These are phyloP conservation scores for Penicillium brevicompactum DNA, from an alignment of 2,329 filamentous ascomycete genomes.

Conservation along the genomic window DNA sequence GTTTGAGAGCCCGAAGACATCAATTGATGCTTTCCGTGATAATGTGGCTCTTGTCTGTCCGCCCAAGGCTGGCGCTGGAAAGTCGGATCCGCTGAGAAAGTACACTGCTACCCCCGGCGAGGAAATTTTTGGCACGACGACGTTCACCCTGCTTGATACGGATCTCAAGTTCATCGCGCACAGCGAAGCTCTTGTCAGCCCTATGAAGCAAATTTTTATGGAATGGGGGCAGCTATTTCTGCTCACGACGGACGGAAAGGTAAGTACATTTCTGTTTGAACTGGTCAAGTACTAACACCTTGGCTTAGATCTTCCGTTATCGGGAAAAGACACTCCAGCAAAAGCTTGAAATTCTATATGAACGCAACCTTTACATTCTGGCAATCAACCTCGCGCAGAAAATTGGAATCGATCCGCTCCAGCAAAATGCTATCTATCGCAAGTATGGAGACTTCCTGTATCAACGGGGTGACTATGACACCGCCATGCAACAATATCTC, in stretches of 20 bases:
- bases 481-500: slow-evolving; percentile 98
- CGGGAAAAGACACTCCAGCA: slow-evolving; percentile 89
- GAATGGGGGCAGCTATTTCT: slow-evolving; percentile 92
- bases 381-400: slow-evolving; percentile 94
- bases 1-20: slow-evolving; percentile 87
- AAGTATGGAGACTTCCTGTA: slow-evolving; percentile 94
- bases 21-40: slow-evolving; percentile 76
- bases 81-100: slow-evolving; percentile 66
- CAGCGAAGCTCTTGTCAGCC: slow-evolving; percentile 79
- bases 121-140: slow-evolving; percentile 81
- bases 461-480: slow-evolving; percentile 93
- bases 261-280: too few relatives aligned
- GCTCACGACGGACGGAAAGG: slow-evolving; percentile 90
- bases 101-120: slow-evolving; percentile 75
- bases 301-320: slow-evolving; percentile 73
- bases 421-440: slow-evolving; percentile 89
- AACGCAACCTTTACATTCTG: slow-evolving; percentile 86
- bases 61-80: slow-evolving; percentile 59
- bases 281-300: slow-evolving; percentile 30
- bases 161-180: slow-evolving; percentile 88
- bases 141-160: slow-evolving; percentile 88
- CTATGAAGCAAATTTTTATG: slow-evolving; percentile 76
- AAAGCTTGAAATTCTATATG: slow-evolving; percentile 89
- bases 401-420: slow-evolving; percentile 73
- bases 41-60: slow-evolving; percentile 88